A percentile compares a stretch with the other conserved stretches of the same genome.
Conservation (phyloP, 495 filamentous ascomycete genomes). For the Talaromyces thailandensis region DNA sequence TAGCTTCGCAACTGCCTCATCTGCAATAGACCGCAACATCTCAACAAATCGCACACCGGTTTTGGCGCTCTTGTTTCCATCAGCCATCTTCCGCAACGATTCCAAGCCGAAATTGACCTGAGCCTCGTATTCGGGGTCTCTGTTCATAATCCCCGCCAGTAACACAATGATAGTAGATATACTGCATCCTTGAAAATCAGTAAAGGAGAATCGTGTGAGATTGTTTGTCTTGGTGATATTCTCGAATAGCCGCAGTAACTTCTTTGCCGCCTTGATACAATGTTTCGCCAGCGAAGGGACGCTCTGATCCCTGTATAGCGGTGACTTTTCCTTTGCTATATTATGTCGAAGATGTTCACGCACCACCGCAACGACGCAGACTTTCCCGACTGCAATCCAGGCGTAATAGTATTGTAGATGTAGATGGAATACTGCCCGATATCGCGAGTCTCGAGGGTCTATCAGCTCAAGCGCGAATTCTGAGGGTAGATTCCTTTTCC, state of each 20-base stretch:
- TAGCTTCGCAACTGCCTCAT: constrained; percentile 14
- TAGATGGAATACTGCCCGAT: neutral
- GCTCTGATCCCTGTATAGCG: neutral
- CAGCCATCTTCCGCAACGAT: constrained; percentile 16
- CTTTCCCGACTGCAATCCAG: neutral
- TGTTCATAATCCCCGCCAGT: constrained; percentile 16
- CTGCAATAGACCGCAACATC: constrained; percentile 14
- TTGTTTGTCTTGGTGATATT: constrained; percentile 7
- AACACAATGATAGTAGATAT: constrained; percentile 22
- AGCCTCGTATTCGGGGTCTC: constrained; percentile 14
- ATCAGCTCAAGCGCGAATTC: neutral
- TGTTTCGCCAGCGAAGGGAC: neutral
- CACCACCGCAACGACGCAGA: neutral
- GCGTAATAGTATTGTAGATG: neutral
- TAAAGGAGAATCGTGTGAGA: constrained; percentile 20
- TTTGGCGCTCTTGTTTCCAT: constrained; percentile 16
- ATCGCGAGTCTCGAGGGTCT: neutral
- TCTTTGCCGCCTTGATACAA: constrained; percentile 15
- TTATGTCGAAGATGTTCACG: neutral
- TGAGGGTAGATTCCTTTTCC: neutral
- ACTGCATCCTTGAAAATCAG: constrained; percentile 24
- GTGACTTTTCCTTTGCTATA: neutral
- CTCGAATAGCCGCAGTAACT: constrained; percentile 15
- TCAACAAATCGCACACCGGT: constrained; percentile 19
- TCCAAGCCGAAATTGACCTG: constrained; percentile 14